phyloP scores from a whole-genome alignment of 2,329 filamentous ascomycete genomes.

The Podosphaera aphanis region DNA sequence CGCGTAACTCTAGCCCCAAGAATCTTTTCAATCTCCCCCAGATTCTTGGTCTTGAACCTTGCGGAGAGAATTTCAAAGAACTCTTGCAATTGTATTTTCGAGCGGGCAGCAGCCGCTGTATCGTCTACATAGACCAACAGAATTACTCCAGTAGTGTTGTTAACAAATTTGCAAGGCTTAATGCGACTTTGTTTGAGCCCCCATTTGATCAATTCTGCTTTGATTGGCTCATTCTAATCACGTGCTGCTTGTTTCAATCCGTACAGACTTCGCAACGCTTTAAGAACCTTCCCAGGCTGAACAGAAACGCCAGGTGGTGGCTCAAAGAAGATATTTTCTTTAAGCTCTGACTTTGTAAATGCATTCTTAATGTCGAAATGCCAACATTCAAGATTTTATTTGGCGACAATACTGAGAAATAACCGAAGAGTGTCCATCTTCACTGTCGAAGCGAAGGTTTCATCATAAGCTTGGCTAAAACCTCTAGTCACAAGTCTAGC shows the following conservation, averaged over 20 bases:
- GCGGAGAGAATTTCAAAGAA: neutral
- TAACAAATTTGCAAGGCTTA: neutral
- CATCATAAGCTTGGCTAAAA: neutral
- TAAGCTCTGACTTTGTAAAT: neutral
- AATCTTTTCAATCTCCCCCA: conserved; percentile 1
- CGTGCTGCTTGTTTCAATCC: neutral
- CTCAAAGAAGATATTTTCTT: neutral
- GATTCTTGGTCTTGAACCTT: neutral
- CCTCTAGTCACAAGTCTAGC: neutral
- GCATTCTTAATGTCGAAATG: neutral
- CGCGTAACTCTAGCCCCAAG: neutral
- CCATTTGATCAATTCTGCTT: neutral
- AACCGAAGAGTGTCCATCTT: neutral
- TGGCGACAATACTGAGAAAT: neutral
- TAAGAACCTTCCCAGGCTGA: neutral
- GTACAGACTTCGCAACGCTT: neutral
- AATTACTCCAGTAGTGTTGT: neutral
- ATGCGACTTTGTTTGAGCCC: neutral
- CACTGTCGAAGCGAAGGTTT: neutral
- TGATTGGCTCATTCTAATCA: neutral
- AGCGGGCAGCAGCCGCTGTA: neutral
- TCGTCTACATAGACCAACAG: neutral
- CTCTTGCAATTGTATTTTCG: neutral
- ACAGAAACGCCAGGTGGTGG: neutral
- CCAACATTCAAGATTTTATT: neutral